A percentile compares a stretch with the other conserved stretches of the same genome.
Evolutionary conservation across 306 rosid species (phyloP).

Genomic region (Acacia acuminata): DNA sequence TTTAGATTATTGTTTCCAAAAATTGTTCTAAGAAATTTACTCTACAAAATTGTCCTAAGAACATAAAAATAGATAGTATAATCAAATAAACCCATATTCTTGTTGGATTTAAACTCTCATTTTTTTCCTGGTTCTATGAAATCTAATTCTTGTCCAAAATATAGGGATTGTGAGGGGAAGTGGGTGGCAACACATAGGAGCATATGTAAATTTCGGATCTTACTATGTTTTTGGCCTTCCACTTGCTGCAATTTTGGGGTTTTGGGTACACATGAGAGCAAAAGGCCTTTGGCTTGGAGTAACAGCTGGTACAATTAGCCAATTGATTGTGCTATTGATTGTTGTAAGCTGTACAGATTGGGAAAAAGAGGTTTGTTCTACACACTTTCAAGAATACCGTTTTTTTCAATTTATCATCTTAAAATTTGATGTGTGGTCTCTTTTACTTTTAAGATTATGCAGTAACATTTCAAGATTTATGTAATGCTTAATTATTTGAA

Average conservation of each 20-base stretch:
- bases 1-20: too few relatives aligned
- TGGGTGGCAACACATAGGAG: conserved; percentile 9
- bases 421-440: not conserved
- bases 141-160: not conserved
- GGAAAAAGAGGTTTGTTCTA: conserved; percentile 62
- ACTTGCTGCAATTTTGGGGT: conserved; percentile 55
- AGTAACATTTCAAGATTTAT: not conserved
- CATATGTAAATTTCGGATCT: conserved; percentile 58
- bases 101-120: not conserved
- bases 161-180: conserved; percentile 3
- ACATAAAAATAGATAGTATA: too few relatives aligned
- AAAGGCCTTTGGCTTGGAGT: conserved; percentile 80
- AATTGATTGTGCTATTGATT: conserved; percentile 43
- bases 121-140: not conserved
- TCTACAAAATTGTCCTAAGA: too few relatives aligned
- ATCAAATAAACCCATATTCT: not conserved
- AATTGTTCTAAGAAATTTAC: too few relatives aligned
- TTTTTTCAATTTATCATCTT: not conserved
- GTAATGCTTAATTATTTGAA: not conserved
- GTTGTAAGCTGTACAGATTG: conserved; percentile 56
- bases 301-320: conserved; percentile 50
- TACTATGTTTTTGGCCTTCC: conserved; percentile 76
- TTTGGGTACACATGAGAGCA: conserved; percentile 52
- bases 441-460: not conserved
- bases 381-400: not conserved